Evolutionary conservation across 2,329 filamentous ascomycete species (phyloP), one percentile per base, ranked within the genome.

Genomic region (Pseudocercospora eumusae): DNA sequence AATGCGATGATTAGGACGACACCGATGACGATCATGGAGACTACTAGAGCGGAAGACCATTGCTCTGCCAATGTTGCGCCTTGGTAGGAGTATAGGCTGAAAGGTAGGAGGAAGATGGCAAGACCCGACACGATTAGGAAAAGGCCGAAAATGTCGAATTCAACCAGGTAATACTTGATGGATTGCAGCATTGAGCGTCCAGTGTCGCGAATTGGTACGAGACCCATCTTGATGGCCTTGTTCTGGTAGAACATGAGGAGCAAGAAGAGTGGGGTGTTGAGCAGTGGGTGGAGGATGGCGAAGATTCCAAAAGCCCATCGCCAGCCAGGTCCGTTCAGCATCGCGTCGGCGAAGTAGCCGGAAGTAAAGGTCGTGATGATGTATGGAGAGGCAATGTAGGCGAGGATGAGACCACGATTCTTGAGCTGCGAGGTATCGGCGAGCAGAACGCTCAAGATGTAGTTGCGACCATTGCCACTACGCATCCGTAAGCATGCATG

Each of bases 91-190:
- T 67, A 70, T 21, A 92, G 78, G 18, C 80, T 86, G 73, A 92
- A 86, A 0, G 89, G 86, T 6, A 92, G 81, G n/a, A 92, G 77
- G 70, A 92, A 85, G 7, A 90, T 75, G 0, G 83, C 80, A 65
- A 88, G 82, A 1, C 86, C 88, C 1, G 76, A 66, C n/a, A 60
- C 56, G 18, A 74, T 58, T 2, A 73, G 60, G 55, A 73, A 56
- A 13, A 71, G 59, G 11, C 72, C 71, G 25, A 72, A 20, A 11
- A 70, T 56, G 55, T 74, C 72, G 54, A 73, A 73, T 36, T 73
- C 68, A 4, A 68, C 56, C 9, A 63, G 25, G 54, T 72, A 73
- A 62, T 71, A 63, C 45, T 61, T 57, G 27, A 70, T 13, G 0
- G 66, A 70, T 18, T 70, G 63, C 3, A 47, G 28, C 13, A 61